Base-by-base conservation (phyloP, 208 protist genomes). In the Wallacemonas sp. region DNA sequence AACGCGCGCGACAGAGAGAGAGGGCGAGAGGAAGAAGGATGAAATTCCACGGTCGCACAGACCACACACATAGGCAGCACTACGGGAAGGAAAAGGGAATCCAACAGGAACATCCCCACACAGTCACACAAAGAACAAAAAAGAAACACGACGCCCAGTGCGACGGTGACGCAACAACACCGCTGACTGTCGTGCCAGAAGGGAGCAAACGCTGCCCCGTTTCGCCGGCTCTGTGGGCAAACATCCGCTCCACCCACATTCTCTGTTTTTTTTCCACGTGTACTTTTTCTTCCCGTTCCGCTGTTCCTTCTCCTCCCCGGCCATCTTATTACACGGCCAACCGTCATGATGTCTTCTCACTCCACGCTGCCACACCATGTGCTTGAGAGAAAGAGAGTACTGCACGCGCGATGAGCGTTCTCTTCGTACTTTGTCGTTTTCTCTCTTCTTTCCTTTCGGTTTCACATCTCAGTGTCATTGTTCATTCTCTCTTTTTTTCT, bases 401-500 rank as follows among this genome's bases (percentile, higher is more conserved):
- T 19, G 43, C 19, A 24, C 4, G 19, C 43, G 4, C 11, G 11
- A 6, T 47, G 17, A 47, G 17, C 19, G 5, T 55, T n/a, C n/a
- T 55, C 19, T 55, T 30, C 5, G 2, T 33, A 32, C 47, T 27
- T 55, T 55, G 9, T 55, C 11, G n/a, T 30, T 55, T 27, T 55
- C 30, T 27, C 26, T 32, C 11, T 55, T 21, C 17, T 47, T 24
- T 47, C 17, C 41, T 23, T 24, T 47, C 19, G 41, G 19, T 23
- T 19, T 47, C 24, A 27, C 26, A 24, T n/a, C 5, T 24, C 26
- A 26, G 19, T 8, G 19, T n/a, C 32, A 34, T 58, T 58, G 47
- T 58, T 21, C 52, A 27, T 36, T n/a, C 11, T 56, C 32, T 58
- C 26, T 43, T 43, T 58, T 39, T 58, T 39, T 58, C 9, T 23